These are phyloP conservation scores for Claviceps citrina DNA, from an alignment of 2,329 filamentous ascomycete genomes.

Conservation along the genomic window DNA sequence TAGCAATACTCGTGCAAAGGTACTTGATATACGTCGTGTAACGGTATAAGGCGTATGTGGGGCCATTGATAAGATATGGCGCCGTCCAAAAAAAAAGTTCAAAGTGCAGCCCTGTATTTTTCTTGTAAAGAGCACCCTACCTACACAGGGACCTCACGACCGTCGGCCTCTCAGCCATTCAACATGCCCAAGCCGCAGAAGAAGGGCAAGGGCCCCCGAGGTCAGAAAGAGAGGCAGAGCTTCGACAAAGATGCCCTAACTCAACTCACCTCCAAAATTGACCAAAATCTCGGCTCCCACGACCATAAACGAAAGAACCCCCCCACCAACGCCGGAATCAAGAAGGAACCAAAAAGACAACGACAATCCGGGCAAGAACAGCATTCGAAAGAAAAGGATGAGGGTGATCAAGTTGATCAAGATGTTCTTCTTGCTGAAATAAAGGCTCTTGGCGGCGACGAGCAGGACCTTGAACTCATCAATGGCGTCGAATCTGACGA, in stretches of 20 bases:
- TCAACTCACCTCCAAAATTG: slow-evolving; percentile 41
- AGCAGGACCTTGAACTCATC: slow-evolving; percentile 47
- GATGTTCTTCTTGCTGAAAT: slow-evolving; percentile 45
- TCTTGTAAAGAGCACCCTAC: background rate
- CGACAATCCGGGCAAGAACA: slow-evolving; percentile 15
- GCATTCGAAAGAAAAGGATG: slow-evolving; percentile 11
- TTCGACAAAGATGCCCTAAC: slow-evolving; percentile 37
- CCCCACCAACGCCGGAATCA: slow-evolving; percentile 18
- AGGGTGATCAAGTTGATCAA: slow-evolving; percentile 18
- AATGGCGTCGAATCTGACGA: slow-evolving; percentile 32
- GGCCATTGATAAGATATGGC: slow-evolving; percentile 9
- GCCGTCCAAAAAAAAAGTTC: slow-evolving; percentile 8
- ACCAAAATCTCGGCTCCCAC: slow-evolving; percentile 30
- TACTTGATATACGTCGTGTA: no score
- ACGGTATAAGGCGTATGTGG: background rate
- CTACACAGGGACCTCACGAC: background rate
- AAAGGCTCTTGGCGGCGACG: slow-evolving; percentile 47
- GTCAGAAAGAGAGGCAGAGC: slow-evolving; percentile 9
- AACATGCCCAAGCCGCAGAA: slow-evolving; percentile 23
- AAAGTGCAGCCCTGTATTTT: background rate
- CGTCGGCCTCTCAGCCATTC: background rate
- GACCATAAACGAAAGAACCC: slow-evolving; percentile 32
- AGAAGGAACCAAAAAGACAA: slow-evolving; percentile 23
- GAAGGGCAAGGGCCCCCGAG: slow-evolving; percentile 19
- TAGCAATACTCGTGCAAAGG: no score